phyloP scores from a whole-genome alignment of 257 asterid species.

The Rhazya stricta region DNA sequence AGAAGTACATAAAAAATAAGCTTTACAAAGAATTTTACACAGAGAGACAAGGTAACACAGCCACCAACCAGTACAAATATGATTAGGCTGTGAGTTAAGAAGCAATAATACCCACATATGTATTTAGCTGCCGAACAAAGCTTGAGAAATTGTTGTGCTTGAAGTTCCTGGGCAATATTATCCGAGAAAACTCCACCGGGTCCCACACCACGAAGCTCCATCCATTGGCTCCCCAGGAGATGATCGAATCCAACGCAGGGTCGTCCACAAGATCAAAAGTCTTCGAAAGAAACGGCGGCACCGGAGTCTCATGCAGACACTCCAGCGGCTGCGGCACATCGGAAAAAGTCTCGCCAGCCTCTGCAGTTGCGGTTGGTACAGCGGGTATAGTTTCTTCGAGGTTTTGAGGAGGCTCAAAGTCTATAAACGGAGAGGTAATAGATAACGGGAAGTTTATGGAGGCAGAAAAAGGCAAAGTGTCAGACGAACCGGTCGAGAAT shows the following conservation, averaged over 20 bases:
- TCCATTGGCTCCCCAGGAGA: slow-evolving; percentile 66
- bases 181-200: slow-evolving; percentile 56
- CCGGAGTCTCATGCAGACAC: slow-evolving; percentile 43
- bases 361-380: background rate
- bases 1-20: slow-evolving; percentile 1
- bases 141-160: slow-evolving; percentile 93
- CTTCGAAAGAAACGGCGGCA: slow-evolving; percentile 74
- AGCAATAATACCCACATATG: slow-evolving; percentile 69
- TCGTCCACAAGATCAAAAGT: slow-evolving; percentile 83
- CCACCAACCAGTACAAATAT: slow-evolving; percentile 8
- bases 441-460: slow-evolving; percentile 18
- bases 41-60: slow-evolving; percentile 16
- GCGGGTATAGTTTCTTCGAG: slow-evolving; percentile 9
- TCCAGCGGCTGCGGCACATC: slow-evolving; percentile 57
- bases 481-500: background rate
- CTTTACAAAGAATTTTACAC: background rate
- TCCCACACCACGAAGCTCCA: slow-evolving; percentile 84
- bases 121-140: slow-evolving; percentile 93
- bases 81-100: slow-evolving; percentile 20
- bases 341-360: slow-evolving; percentile 7
- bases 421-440: slow-evolving; percentile 18
- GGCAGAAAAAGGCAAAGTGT: background rate
- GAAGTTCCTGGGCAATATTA: slow-evolving; percentile 61
- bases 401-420: slow-evolving; percentile 30
- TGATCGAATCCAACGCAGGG: slow-evolving; percentile 45